Conservation (phyloP, 805 yeast species). For the Metschnikowia cubensis region DNA sequence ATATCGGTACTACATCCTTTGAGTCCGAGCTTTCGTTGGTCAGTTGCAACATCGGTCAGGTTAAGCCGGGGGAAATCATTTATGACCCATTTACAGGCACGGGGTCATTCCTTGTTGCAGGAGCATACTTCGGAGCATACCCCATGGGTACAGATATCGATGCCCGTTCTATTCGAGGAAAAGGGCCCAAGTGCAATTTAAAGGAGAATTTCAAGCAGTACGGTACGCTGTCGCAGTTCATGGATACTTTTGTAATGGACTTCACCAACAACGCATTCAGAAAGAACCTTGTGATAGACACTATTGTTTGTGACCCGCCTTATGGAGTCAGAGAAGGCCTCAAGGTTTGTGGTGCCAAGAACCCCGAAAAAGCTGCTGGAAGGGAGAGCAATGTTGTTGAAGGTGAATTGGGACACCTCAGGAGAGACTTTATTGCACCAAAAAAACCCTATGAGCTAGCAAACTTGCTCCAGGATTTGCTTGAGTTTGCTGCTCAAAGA, state of each 20-base stretch:
- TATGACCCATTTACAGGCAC: slow-evolving; percentile 98
- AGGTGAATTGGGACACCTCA: slow-evolving; percentile 71
- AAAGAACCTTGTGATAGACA: slow-evolving; percentile 56
- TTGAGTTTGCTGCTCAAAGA: slow-evolving; percentile 67
- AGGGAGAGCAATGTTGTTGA: slow-evolving; percentile 71
- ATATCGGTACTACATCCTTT: slow-evolving; percentile 94
- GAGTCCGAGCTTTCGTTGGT: slow-evolving; percentile 90
- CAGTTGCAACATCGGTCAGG: slow-evolving; percentile 83
- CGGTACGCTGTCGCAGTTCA: slow-evolving; percentile 48
- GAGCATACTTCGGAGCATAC: slow-evolving; percentile 76
- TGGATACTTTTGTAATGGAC: slow-evolving; percentile 88
- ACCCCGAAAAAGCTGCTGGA: slow-evolving; percentile 63
- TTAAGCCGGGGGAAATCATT: slow-evolving; percentile 56
- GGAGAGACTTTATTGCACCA: slow-evolving; percentile 85
- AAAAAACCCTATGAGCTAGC: slow-evolving; percentile 86
- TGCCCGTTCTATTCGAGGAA: slow-evolving; percentile 72
- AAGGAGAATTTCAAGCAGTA: slow-evolving; percentile 73
- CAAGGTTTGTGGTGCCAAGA: slow-evolving; percentile 82
- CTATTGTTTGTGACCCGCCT: slow-evolving; percentile 94
- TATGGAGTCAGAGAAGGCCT: slow-evolving; percentile 96
- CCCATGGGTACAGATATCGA: slow-evolving; percentile 91
- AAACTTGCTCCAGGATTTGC: slow-evolving; percentile 69
- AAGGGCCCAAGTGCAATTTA: slow-evolving; percentile 49
- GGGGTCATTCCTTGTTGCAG: slow-evolving; percentile 88
- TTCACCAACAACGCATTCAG: slow-evolving; percentile 88